These are phyloP conservation scores for Lachancea cidri DNA, from an alignment of 805 yeast species.

Conservation along the genomic window DNA sequence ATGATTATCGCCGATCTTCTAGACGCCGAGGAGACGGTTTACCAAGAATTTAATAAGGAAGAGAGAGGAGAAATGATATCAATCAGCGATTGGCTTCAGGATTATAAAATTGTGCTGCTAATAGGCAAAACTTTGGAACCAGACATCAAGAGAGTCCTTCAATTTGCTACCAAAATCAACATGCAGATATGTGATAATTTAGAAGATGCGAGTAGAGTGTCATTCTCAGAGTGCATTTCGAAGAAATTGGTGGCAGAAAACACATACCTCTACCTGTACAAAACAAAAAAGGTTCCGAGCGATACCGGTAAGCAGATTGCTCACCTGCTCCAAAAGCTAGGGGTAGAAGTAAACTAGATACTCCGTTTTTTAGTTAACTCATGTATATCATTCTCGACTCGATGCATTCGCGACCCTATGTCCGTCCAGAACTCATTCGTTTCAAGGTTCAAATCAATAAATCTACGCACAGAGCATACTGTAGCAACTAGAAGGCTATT, in stretches of 20 bases:
- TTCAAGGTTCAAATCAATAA: conserved; percentile 9
- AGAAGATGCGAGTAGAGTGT: conserved; percentile 12
- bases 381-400: not conserved
- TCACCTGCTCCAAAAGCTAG: conserved; percentile 9
- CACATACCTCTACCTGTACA: conserved; percentile 20
- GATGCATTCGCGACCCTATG: conserved; percentile 3
- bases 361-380: not conserved
- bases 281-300: conserved; percentile 5
- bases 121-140: conserved; percentile 10
- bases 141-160: conserved; percentile 12
- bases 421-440: conserved; percentile 10
- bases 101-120: conserved; percentile 19
- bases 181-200: conserved; percentile 17
- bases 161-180: conserved; percentile 15
- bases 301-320: conserved; percentile 8
- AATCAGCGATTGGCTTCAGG: conserved; percentile 2
- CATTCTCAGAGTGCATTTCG: conserved; percentile 15
- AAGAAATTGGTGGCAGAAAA: conserved; percentile 20
- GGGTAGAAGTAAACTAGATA: conserved; percentile 2
- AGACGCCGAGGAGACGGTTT: conserved; percentile 2
- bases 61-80: no score
- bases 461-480: conserved; percentile 8
- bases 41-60: no score
- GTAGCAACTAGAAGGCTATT: conserved; percentile 9
- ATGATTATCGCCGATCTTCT: not conserved